phyloP scores from a whole-genome alignment of 129 eudicot genomes.

The carrot (Daucus carota) region DH1_v3.0 NC_030382.2:47202001-47202500 shows the following conservation, averaged over 20 bases:
- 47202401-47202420: conserved; percentile 47
- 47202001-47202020: not conserved
- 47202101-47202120: conserved; percentile 19
- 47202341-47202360: conserved; percentile 59
- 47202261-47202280: conserved; percentile 58
- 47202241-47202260: conserved; percentile 58
- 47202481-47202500: conserved; percentile 23
- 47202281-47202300: conserved; percentile 69
- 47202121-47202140: conserved; percentile 27
- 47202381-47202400: conserved; percentile 43
- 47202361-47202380: conserved; percentile 56
- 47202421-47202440: conserved; percentile 25
- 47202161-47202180: conserved; percentile 25
- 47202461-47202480: conserved; percentile 15
- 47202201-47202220: conserved; percentile 56
- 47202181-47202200: conserved; percentile 36
- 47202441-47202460: conserved; percentile 25
- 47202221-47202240: conserved; percentile 41
- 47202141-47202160: conserved; percentile 20
- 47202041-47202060: conserved; percentile 19
- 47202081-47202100: conserved; percentile 20
- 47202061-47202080: conserved; percentile 10
- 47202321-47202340: conserved; percentile 71
- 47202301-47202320: conserved; percentile 52
- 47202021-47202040: conserved; percentile 12